Evolutionary conservation across 2,329 filamentous ascomycete species (phyloP), one percentile per base, ranked within the genome.

Genomic region (Diaporthe ampelina): DNA sequence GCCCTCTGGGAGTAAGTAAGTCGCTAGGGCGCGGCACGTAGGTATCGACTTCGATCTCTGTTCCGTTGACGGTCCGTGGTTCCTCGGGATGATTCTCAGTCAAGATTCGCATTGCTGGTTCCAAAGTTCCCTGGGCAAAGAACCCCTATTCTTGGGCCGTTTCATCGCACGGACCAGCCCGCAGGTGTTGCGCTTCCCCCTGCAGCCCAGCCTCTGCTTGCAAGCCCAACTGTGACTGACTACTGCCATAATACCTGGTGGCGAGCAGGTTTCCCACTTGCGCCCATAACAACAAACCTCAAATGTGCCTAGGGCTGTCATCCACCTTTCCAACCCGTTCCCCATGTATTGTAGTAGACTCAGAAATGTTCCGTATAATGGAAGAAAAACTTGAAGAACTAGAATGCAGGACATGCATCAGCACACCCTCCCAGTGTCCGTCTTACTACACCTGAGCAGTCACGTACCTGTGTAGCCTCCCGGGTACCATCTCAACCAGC

Each of bases 91-190:
- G 29, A 56, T 43, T 72, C 17, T 26, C 43, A 37, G 57, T 72
- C 24, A 24, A 63, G 35, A 61, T 56, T 58, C 29, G 32, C 56
- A 48, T n/a, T 37, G 56, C 32, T 35, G 29, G 29, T 52, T 74
- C 70, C 59, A 67, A 24, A 73, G 61, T 54, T 68, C 45, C 54
- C 24, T 69, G 59, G 50, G 52, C n/a, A 69, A 26, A 35, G 40
- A 63, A 50, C 68, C 70, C 70, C 70, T 72, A 72, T 72, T 72
- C 63, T 65, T 45, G 70, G 73, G 48, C 40, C 40, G 40, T 43
- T 43, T 43, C 40, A 43, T 43, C 40, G 40, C 40, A 43, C 40
- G 40, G 40, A 43, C 40, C 40, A 43, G 40, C 40, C 40, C 40
- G 17, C 17, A 43, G 15, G 40, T 43, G 40, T 43, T 43, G 40